Percentiles rank a stretch among this genome's conserved stretches.
These are phyloP conservation scores for Cryoendolithus antarcticus DNA, from an alignment of 2,329 filamentous ascomycete genomes.

Conservation along the genomic window DNA sequence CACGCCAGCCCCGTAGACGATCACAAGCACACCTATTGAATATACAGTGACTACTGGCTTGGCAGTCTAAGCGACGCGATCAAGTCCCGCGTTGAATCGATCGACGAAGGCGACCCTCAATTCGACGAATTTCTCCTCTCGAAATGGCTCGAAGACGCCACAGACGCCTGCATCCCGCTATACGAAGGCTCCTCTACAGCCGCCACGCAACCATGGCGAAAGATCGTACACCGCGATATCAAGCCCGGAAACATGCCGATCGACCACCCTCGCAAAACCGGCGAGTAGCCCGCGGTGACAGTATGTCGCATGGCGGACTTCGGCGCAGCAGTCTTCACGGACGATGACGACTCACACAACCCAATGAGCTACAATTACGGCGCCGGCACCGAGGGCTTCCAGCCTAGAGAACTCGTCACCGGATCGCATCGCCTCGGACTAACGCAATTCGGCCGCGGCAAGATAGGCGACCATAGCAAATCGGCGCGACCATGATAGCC, in stretches of 20 bases:
- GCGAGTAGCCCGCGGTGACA: too few species aligned
- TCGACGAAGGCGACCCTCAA: background rate
- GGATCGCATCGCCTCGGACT: background rate
- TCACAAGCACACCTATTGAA: too few species aligned
- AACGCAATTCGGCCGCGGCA: too few species aligned
- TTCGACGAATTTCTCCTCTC: constrained; percentile 12
- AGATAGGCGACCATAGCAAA: too few species aligned
- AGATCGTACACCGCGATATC: constrained; percentile 10
- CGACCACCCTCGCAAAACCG: background rate
- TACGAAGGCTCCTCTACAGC: too few species aligned
- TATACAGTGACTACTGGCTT: too few species aligned
- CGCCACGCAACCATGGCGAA: background rate
- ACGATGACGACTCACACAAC: constrained; percentile 1
- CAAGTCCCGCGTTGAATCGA: too few species aligned
- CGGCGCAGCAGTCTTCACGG: constrained; percentile 2
- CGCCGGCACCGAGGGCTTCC: constrained; percentile 2
- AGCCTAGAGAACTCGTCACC: constrained; percentile 1
- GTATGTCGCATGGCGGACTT: constrained; percentile 1
- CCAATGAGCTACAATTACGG: constrained; percentile 2
- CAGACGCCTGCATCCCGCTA: constrained; percentile 5
- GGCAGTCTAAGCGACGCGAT: too few species aligned
- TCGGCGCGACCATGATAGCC: too few species aligned
- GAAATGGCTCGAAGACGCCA: constrained; percentile 9
- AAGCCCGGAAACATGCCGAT: constrained; percentile 9
- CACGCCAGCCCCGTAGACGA: too few species aligned